These are phyloP conservation scores for Aethionema arabicum DNA, from an alignment of 345 rosid species.

Conservation along the genomic window DNA sequence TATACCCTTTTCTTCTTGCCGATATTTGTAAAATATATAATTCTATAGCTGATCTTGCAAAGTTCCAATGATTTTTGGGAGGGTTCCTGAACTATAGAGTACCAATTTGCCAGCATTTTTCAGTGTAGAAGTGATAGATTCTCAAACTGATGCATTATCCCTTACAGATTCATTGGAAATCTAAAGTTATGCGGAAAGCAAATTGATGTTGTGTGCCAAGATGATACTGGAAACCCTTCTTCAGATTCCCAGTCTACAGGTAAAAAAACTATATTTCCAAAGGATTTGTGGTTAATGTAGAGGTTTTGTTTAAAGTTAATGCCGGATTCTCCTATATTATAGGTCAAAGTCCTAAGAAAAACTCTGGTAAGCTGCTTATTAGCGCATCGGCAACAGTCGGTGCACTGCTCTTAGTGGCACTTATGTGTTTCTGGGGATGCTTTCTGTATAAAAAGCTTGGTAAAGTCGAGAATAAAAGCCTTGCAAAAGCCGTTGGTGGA, in stretches of 20 bases:
- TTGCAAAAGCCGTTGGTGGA: constrained; percentile 87
- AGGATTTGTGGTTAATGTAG: background rate
- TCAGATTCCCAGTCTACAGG: constrained; percentile 49
- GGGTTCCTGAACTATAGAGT: background rate
- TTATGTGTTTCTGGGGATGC: constrained; percentile 99
- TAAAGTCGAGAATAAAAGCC: constrained; percentile 73
- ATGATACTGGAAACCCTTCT: constrained; percentile 50
- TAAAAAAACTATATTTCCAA: constrained; percentile 30
- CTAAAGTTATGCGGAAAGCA: constrained; percentile 83
- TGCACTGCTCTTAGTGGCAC: constrained; percentile 92
- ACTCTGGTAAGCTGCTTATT: constrained; percentile 79
- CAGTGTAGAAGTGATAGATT: background rate
- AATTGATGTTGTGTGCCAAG: constrained; percentile 57
- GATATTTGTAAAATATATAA: background rate
- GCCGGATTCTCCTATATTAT: constrained; percentile 37
- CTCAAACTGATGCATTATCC: constrained; percentile 19
- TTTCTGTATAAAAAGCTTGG: constrained; percentile 94
- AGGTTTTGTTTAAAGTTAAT: constrained; percentile 19
- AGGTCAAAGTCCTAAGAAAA: constrained; percentile 72
- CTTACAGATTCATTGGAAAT: constrained; percentile 75
- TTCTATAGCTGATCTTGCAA: background rate
- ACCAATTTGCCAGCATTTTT: constrained; percentile 7
- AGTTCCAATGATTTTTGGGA: background rate
- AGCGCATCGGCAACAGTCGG: constrained; percentile 97
- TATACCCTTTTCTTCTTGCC: constrained; percentile 10